Evolutionary conservation across 192 early-diverging fungal genomes (phyloP), one percentile per base, ranked within the genome.

Genomic region (Podila clonocystis): DNA sequence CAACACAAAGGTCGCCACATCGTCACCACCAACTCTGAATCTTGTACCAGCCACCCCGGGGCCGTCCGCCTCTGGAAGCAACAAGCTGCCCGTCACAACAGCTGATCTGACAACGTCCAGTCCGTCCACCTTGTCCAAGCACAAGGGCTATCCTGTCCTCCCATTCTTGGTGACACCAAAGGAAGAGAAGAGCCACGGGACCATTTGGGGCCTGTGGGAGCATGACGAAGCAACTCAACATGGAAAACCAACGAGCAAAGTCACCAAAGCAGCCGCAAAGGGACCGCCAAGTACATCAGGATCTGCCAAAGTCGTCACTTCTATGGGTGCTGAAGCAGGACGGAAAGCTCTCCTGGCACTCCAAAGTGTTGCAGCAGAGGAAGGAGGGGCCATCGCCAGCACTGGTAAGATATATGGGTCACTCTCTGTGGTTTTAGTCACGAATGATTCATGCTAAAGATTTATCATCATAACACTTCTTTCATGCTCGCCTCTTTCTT

Each of bases 131-230:
- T 67, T 80, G 24, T 80, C 77, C 45, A 80, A 80, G 36, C 77
- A 80, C 66, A 80, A 80, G 50, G 70, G 77, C 9, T 38, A 64
- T 5, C 77, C 77, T 57, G 77, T 80, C 33, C 67, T 69, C 24
- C 77, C 77, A 13, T 69, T 67, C 34, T 57, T 80, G 24, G 77
- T 80, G 52, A 73, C 77, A 9, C 77, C 77, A 50, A 80, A 80
- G 62, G 77, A 80, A 26, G 77, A 80, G 65, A 80, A 80, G 45
- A 68, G 62, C 29, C 77, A 80, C 65, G 77, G 66, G 62, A 57
- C 77, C 52, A 80, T 80, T 57, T 67, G 72, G 70, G 70, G 77
- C 20, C 52, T 80, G 12, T 80, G 77, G 77, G 77, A 80, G n/a
- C 71, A 60, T 30, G 77, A 80, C 33, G 77, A 80, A 3, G 31